Conservation (phyloP, 2,329 filamentous ascomycete genomes). For the Ustilaginoidea virens region DNA sequence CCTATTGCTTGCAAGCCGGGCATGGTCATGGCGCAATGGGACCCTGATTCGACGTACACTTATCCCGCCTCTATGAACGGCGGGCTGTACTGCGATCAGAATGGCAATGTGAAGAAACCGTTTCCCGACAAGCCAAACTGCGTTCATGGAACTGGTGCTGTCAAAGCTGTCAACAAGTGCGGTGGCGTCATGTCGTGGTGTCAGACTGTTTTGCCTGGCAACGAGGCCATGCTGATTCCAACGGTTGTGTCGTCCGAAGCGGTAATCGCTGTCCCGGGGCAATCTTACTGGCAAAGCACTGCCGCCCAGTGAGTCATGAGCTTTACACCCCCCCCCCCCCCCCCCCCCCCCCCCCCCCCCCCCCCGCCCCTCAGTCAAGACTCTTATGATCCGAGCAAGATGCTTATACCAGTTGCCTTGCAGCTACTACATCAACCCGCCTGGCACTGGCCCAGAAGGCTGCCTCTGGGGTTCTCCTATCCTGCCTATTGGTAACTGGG, state of each 20-base stretch:
- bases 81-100: slow-evolving; percentile 54
- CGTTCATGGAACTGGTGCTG: slow-evolving; percentile 48
- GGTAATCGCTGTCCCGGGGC: slow-evolving; percentile 55
- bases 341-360: too few relatives aligned
- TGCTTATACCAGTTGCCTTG: slow-evolving; percentile 16
- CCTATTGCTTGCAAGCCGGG: slow-evolving; percentile 64
- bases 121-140: slow-evolving; percentile 56
- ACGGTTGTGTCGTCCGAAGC: slow-evolving; percentile 43
- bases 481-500: slow-evolving; percentile 59
- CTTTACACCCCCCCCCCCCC: too few relatives aligned
- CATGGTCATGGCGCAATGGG: slow-evolving; percentile 67
- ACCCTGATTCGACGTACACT: slow-evolving; percentile 50
- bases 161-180: slow-evolving; percentile 52
- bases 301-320: slow-evolving; percentile 52
- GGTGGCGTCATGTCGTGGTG: slow-evolving; percentile 52
- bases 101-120: slow-evolving; percentile 52
- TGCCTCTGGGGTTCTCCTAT: slow-evolving; percentile 56
- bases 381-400: too few relatives aligned
- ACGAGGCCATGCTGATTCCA: slow-evolving; percentile 71
- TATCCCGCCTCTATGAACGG: slow-evolving; percentile 64
- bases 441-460: slow-evolving; percentile 45
- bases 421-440: slow-evolving; percentile 66
- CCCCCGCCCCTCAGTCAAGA: too few relatives aligned
- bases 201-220: slow-evolving; percentile 64
- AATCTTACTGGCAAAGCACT: slow-evolving; percentile 55